A percentile compares a stretch with the other conserved stretches of the same genome.
These are phyloP conservation scores for Petunia hybrid DNA, from an alignment of 305 asterid genomes.

Conservation along the genomic window DNA sequence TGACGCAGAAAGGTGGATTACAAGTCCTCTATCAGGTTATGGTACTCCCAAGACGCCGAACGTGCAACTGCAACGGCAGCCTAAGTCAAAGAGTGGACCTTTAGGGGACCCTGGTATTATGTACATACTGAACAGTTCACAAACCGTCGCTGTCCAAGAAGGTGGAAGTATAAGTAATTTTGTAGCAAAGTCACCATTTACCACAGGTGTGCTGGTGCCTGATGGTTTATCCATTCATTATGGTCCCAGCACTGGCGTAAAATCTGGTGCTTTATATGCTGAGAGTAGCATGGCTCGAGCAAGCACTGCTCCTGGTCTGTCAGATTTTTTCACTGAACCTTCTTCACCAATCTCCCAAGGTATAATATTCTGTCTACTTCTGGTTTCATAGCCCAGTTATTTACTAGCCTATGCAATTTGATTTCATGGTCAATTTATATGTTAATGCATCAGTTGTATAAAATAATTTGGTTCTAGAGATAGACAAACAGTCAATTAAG, in stretches of 20 bases:
- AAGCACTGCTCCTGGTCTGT: conserved; percentile 55
- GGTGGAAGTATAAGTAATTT: conserved; percentile 50
- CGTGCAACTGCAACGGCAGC: conserved; percentile 58
- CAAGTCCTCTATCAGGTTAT: conserved; percentile 80
- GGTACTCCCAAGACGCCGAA: conserved; percentile 46
- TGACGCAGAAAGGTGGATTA: conserved; percentile 98
- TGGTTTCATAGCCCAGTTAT: neutral
- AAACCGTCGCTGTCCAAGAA: conserved; percentile 47
- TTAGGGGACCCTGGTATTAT: conserved; percentile 61
- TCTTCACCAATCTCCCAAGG: conserved; percentile 65
- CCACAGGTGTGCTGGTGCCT: conserved; percentile 75
- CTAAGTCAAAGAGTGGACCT: conserved; percentile 92
- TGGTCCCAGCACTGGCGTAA: conserved; percentile 42
- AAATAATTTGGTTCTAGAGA: neutral
- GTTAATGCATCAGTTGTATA: neutral
- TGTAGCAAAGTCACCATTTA: conserved; percentile 68
- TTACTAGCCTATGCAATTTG: neutral
- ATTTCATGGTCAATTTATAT: neutral
- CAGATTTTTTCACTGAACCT: conserved; percentile 57
- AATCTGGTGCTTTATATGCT: conserved; percentile 42
- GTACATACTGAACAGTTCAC: conserved; percentile 53
- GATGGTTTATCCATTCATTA: conserved; percentile 69
- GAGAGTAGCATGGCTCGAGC: conserved; percentile 48
- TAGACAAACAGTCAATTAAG: no score
- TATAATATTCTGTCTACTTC: conserved; percentile 34